Evolutionary conservation across 2,329 filamentous ascomycete genomes (phyloP), one percentile per base, ranked within the genome.

Genomic region (Trichocomaceae sp.): DNA sequence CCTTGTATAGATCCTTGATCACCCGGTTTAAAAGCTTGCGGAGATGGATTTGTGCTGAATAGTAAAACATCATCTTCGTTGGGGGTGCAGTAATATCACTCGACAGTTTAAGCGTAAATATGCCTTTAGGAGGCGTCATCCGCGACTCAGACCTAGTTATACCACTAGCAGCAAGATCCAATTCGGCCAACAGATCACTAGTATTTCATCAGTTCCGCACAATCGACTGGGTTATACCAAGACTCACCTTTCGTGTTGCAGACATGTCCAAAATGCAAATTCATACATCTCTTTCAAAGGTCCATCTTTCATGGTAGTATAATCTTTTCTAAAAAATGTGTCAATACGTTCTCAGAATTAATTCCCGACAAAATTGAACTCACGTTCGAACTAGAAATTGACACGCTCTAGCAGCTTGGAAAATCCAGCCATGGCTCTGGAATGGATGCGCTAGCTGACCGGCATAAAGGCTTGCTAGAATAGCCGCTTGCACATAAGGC

Each of bases 151-250:
- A 74, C 31, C 75, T 73, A 9, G 79, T 79, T 29, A 86, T 83
- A 2, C 80, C 80, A 64, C 82, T 85, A 1, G 79, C 75, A 4
- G 82, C 82, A 13, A 86, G 73, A 56, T 82, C 80, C 57, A 97
- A 78, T 71, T 99, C 93, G 2, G 93, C 93, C 47, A 96, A 80
- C 46, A 97, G 89, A 69, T 97, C 92, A 70, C 90, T 90, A 55
- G 15, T 46, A 26, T 12, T 53, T 19, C 52, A 52, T 57, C 20
- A 57, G 47, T 44, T 22, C 19, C 17, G 26, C 15, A 12, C 12
- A 39, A 9, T 47, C 15, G 20, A 2, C 8, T 26, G 15, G 23
- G 13, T 26, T 29, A 12, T n/a, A n/a, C 17, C n/a, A 13, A n/a
- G 8, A 54, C 71, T 61, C 70, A 89, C 86, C 86, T 96, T 71